A percentile compares a stretch with the other conserved stretches of the same genome.
Conservation (phyloP, 345 rosid species). For the Turritis glabra region DNA sequence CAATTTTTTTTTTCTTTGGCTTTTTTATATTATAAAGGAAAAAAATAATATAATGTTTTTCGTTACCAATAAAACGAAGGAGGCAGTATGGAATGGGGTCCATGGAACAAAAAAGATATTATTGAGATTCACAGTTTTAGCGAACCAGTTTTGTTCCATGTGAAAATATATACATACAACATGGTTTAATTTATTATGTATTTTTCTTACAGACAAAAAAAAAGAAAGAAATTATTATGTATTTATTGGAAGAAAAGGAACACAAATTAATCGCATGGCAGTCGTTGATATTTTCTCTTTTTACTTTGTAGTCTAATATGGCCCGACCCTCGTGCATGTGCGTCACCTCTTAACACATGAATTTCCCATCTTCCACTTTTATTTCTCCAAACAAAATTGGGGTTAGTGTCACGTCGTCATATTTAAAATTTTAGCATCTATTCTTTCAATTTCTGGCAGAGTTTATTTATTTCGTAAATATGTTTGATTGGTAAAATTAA, state of each 20-base stretch:
- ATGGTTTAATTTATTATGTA: conserved; percentile 5
- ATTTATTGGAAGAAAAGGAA: not conserved
- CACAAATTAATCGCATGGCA: not conserved
- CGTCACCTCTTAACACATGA: conserved; percentile 37
- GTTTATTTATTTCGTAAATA: not conserved
- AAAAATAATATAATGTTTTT: not conserved
- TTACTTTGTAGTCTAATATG: conserved; percentile 20
- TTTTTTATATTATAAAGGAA: conserved; percentile 32
- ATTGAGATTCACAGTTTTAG: conserved; percentile 34
- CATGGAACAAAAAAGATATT: conserved; percentile 32
- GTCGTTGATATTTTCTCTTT: not conserved
- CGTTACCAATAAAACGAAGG: conserved; percentile 11
- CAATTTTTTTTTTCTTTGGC: conserved; percentile 24
- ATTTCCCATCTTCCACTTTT: conserved; percentile 29
- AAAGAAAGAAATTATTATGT: not conserved
- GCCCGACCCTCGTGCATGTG: conserved; percentile 41
- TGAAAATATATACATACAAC: conserved; percentile 28
- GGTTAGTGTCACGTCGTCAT: conserved; percentile 14
- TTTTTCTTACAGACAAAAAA: not conserved
- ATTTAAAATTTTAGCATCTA: not conserved
- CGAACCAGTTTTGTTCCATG: conserved; percentile 40
- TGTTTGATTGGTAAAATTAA: conserved; percentile 18
- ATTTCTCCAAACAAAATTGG: conserved; percentile 10
- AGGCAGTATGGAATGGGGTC: conserved; percentile 32
- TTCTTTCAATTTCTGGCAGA: conserved; percentile 10